Percentiles rank a stretch among this genome's conserved stretches.
Conservation (phyloP, 2,329 filamentous ascomycete species). For the Ascosphaera acerosa region DNA sequence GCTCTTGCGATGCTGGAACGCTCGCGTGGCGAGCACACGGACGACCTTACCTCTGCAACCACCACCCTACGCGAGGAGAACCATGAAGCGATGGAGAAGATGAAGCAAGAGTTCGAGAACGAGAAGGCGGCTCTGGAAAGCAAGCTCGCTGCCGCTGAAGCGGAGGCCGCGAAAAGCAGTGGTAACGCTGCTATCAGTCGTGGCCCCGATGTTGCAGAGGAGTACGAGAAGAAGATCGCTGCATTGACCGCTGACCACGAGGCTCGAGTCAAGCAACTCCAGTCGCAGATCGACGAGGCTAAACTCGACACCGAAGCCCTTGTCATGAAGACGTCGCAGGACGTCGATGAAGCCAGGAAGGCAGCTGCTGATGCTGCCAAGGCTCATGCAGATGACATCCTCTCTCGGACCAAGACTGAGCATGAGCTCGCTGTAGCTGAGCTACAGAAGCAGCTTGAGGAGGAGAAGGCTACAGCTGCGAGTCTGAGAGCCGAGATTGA, state of each 20-base stretch:
- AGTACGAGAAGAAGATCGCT: slow-evolving; percentile 1
- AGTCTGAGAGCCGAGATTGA: slow-evolving; percentile 6
- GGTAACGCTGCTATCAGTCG: background rate
- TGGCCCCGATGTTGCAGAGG: too few species aligned
- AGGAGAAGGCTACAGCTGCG: slow-evolving; percentile 11
- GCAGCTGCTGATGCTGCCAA: slow-evolving; percentile 14
- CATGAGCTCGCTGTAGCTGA: slow-evolving; percentile 14
- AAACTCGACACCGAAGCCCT: slow-evolving; percentile 15
- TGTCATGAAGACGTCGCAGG: slow-evolving; percentile 14
- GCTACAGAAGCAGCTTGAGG: slow-evolving; percentile 13
- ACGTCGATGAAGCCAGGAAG: slow-evolving; percentile 16
- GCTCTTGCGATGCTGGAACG: slow-evolving; percentile 4
- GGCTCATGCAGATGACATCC: slow-evolving; percentile 11
- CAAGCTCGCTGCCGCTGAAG: slow-evolving; percentile 14
- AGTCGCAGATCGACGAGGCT: slow-evolving; percentile 14
- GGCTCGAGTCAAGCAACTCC: slow-evolving; percentile 8
- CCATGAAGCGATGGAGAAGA: slow-evolving; percentile 4
- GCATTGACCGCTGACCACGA: slow-evolving; percentile 5
- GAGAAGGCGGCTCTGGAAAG: slow-evolving; percentile 14
- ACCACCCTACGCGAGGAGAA: slow-evolving; percentile 5
- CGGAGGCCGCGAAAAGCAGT: slow-evolving; percentile 2
- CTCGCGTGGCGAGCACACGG: slow-evolving; percentile 3
- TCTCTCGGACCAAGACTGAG: slow-evolving; percentile 15
- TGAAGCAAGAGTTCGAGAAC: slow-evolving; percentile 15
- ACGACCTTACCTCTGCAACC: slow-evolving; percentile 1